These are phyloP conservation scores for Syncephalastrum contaminatum DNA, from an alignment of 371 early-diverging fungal genomes.

Conservation along the genomic window DNA sequence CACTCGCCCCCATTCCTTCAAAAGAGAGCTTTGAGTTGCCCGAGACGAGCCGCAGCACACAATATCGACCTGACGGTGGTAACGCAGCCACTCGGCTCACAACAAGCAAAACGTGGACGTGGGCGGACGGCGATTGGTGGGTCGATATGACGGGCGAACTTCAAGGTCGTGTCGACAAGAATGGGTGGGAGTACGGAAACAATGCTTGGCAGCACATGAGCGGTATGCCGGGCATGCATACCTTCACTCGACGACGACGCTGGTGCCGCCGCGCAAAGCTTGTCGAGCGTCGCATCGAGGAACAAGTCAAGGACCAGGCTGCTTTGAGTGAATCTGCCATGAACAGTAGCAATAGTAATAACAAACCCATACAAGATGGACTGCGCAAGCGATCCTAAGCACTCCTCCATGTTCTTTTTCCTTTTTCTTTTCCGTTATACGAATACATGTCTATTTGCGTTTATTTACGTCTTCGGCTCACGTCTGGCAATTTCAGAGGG, in stretches of 20 bases:
- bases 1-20: conserved; percentile 29
- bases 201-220: conserved; percentile 45
- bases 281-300: conserved; percentile 27
- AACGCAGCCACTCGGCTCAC: conserved; percentile 14
- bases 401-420: not conserved
- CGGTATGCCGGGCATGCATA: conserved; percentile 37
- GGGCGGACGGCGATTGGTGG: conserved; percentile 53
- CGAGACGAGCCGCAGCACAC: conserved; percentile 15
- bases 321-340: too few relatives aligned
- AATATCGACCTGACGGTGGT: conserved; percentile 3
- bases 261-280: conserved; percentile 47
- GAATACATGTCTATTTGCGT: conserved; percentile 15
- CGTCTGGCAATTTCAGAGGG: conserved; percentile 43
- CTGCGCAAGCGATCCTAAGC: too few relatives aligned
- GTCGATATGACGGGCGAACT: conserved; percentile 49
- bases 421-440: not conserved
- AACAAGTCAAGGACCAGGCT: conserved; percentile 1
- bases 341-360: too few relatives aligned
- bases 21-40: conserved; percentile 41
- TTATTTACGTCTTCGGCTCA: conserved; percentile 16
- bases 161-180: conserved; percentile 35
- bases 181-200: conserved; percentile 52
- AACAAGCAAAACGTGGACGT: conserved; percentile 36
- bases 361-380: too few relatives aligned
- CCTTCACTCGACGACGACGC: conserved; percentile 43